Evolutionary conservation across 2,329 filamentous ascomycete genomes (phyloP).

Genomic region (Colletotrichum musicola): DNA sequence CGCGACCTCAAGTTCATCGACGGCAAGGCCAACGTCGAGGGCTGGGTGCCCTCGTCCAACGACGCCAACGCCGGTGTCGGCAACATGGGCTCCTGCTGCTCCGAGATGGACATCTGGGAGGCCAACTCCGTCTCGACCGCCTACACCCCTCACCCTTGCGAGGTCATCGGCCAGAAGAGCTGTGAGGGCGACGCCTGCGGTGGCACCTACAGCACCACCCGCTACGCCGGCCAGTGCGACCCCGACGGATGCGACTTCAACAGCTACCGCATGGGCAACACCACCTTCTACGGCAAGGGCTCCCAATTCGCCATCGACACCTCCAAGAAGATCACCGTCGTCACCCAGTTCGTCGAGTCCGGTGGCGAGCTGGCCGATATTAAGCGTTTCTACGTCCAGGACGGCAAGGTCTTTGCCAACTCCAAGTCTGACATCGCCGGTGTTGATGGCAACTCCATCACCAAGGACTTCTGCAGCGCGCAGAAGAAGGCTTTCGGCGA

Average conservation of each 20-base stretch:
- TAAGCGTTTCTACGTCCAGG: conserved; percentile 74
- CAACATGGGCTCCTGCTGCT: conserved; percentile 67
- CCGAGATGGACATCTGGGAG: conserved; percentile 75
- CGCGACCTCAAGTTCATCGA: conserved; percentile 70
- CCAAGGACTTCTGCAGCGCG: conserved; percentile 66
- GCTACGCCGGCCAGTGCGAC: conserved; percentile 74
- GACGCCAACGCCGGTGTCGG: conserved; percentile 68
- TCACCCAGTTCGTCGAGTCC: conserved; percentile 71
- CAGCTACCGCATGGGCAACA: conserved; percentile 74
- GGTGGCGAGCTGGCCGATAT: conserved; percentile 70
- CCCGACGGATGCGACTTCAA: conserved; percentile 80
- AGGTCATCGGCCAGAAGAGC: conserved; percentile 59
- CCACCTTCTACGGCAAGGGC: conserved; percentile 70
- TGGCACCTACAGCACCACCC: conserved; percentile 63
- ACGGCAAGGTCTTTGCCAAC: conserved; percentile 70
- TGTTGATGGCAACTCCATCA: conserved; percentile 63
- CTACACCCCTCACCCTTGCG: conserved; percentile 75
- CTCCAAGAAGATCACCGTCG: conserved; percentile 71
- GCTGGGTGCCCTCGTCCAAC: conserved; percentile 62
- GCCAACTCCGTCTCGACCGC: conserved; percentile 75
- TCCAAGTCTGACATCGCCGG: conserved; percentile 55
- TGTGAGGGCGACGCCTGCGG: conserved; percentile 67
- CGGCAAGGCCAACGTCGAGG: conserved; percentile 66
- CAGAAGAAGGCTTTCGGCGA: conserved; percentile 72
- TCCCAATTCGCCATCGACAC: conserved; percentile 70